phyloP scores from a whole-genome alignment of 2,329 filamentous ascomycete genomes.

The Colletotrichum phormii region DNA sequence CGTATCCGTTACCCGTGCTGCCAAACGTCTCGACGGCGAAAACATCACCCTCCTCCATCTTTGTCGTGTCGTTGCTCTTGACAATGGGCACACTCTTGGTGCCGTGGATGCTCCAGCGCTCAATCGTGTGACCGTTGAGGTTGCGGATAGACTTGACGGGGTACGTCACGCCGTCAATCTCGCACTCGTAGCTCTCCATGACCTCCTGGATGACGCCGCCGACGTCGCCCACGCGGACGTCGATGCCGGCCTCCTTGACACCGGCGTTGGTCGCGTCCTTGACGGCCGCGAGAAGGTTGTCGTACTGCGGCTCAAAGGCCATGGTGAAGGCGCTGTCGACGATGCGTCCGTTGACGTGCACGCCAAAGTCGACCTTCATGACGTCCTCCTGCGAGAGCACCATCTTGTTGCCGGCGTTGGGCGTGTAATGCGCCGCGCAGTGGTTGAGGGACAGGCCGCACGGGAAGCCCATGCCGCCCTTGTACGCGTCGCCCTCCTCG shows the following conservation, averaged over 20 bases:
- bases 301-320: constrained; percentile 79
- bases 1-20: constrained; percentile 81
- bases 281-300: constrained; percentile 80
- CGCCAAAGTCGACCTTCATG: constrained; percentile 86
- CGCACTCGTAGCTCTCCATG: constrained; percentile 83
- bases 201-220: constrained; percentile 78
- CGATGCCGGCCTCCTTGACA: constrained; percentile 81
- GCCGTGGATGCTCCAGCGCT: constrained; percentile 81
- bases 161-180: constrained; percentile 74
- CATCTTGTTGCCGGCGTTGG: constrained; percentile 87
- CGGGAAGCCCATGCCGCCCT: constrained; percentile 88
- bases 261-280: constrained; percentile 83
- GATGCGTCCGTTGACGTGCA: constrained; percentile 83
- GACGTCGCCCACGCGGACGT: constrained; percentile 80
- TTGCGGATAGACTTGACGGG: constrained; percentile 80
- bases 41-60: constrained; percentile 87
- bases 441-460: constrained; percentile 87
- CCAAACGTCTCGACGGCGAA: constrained; percentile 89
- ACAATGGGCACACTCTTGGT: constrained; percentile 85
- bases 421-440: constrained; percentile 87
- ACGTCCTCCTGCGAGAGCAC: constrained; percentile 79
- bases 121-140: constrained; percentile 81
- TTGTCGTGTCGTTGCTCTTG: constrained; percentile 79
- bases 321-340: constrained; percentile 86
- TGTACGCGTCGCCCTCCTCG: constrained; percentile 81